A percentile compares a stretch with the other conserved stretches of the same genome.
Evolutionary conservation across 768 basidiomycete species (phyloP).

Genomic region (Boletus subcaerulescens): DNA sequence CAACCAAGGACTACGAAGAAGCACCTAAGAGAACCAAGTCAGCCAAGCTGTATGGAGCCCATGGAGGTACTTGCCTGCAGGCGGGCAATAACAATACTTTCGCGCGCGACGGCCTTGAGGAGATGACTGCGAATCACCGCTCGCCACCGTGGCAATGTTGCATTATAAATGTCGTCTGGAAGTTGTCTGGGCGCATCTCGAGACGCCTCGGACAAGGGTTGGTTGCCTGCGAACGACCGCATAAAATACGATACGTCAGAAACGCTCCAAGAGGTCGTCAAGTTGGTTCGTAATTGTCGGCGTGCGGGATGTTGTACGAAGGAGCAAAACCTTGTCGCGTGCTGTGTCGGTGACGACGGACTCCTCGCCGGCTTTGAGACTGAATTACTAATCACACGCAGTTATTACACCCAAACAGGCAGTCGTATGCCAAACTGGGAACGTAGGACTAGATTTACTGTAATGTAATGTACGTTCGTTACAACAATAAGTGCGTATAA

Average conservation of each 20-base stretch:
- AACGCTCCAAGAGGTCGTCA: not conserved
- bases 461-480: too few species aligned
- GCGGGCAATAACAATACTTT: slow-evolving; percentile 57
- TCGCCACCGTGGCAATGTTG: slow-evolving; percentile 63
- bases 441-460: too few species aligned
- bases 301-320: not conserved
- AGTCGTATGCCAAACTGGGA: too few species aligned
- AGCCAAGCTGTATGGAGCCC: not conserved
- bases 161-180: slow-evolving; percentile 57
- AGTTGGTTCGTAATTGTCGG: not conserved
- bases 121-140: slow-evolving; percentile 54
- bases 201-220: not conserved
- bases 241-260: not conserved
- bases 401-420: too few species aligned
- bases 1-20: slow-evolving; percentile 60
- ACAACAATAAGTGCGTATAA: too few species aligned
- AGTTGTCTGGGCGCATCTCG: slow-evolving; percentile 14
- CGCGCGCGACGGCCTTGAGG: slow-evolving; percentile 50
- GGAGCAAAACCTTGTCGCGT: not conserved
- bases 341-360: not conserved
- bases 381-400: too few species aligned
- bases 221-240: not conserved
- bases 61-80: slow-evolving; percentile 60
- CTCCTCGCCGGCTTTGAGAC: too few species aligned
- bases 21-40: slow-evolving; percentile 35